A percentile compares a stretch with the other conserved stretches of the same genome.
Evolutionary conservation across 1,284 basidiomycete species (phyloP).

Genomic region (Tylopilus orsonianus): DNA sequence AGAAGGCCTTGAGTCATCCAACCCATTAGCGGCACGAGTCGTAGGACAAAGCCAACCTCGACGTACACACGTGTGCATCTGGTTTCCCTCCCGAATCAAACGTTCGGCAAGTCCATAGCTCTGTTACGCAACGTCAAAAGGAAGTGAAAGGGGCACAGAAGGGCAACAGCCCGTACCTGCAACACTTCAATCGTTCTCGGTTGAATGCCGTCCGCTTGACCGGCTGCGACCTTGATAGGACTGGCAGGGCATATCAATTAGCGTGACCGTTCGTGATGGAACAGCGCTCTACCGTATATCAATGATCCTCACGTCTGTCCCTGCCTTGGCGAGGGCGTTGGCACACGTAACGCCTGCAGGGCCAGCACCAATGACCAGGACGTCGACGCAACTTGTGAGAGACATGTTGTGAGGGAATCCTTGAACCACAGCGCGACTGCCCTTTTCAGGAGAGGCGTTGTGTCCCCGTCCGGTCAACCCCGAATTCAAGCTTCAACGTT

Average conservation of each 20-base stretch:
- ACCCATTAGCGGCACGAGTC: not conserved
- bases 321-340: slow-evolving; percentile 59
- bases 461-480: not conserved
- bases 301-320: slow-evolving; percentile 60
- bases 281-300: slow-evolving; percentile 55
- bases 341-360: slow-evolving; percentile 64
- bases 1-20: slow-evolving; percentile 60
- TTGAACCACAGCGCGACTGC: too few relatives aligned
- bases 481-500: not conserved
- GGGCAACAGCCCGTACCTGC: slow-evolving; percentile 43
- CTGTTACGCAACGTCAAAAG: slow-evolving; percentile 32
- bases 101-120: slow-evolving; percentile 73
- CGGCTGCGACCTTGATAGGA: slow-evolving; percentile 55
- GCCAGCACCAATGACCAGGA: slow-evolving; percentile 57
- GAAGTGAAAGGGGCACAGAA: not conserved
- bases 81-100: slow-evolving; percentile 61
- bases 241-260: slow-evolving; percentile 36
- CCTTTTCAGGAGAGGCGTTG: too few relatives aligned
- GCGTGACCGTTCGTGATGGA: not conserved
- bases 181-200: slow-evolving; percentile 77
- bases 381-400: slow-evolving; percentile 45
- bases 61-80: slow-evolving; percentile 65
- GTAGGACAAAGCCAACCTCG: not conserved
- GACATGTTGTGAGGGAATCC: slow-evolving; percentile 7
- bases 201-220: slow-evolving; percentile 80